Base-by-base conservation (phyloP, 176 grass and related monocot genomes). In the Calamus simplicifolius region DNA sequence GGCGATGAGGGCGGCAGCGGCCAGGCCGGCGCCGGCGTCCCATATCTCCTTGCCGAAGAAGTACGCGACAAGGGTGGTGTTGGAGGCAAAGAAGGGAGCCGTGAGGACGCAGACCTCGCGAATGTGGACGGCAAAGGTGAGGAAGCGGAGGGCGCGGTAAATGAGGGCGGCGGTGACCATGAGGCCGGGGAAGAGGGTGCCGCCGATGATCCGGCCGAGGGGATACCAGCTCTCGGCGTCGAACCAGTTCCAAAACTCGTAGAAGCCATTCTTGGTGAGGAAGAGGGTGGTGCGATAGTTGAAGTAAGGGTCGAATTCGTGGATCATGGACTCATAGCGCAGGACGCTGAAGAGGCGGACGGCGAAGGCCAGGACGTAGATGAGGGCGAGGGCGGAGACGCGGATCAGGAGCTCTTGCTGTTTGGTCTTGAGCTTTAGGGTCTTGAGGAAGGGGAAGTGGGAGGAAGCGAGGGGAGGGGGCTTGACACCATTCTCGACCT, bases 181-280 rank as follows among this genome's bases (percentile, higher is more conserved):
- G 59, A 98, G 93, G 0, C 84, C 93, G 3, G 84, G 93, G 73
- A 82, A 98, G 58, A 98, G 93, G 16, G 87, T 98, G 17, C 93
- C 93, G 7, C 87, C 93, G 25, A 98, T 78, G 67, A 98, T 89
- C 49, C 93, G 93, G 0, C 93, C 87, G 27, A 98, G 93, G 51
- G 93, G 93, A 59, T 98, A 98, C 93, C 93, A 98, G 84, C 93
- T 98, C 75, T 92, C 93, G 43, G 59, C 83, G 76, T 98, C 87
- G 66, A 98, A 98, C 93, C 93, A 98, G 74, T 98, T 98, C 93
- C 93, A 98, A 88, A 98, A 98, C 56, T 92, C 93, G 52, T 56
- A 26, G 78, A 83, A 89, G 15, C 93, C 87, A 19, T 92, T 73
- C 30, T 87, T 70, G 15, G 81, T 70, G 75, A 98, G 93, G 82